Percentiles rank a stretch among this genome's conserved stretches.
Conservation (phyloP, 2,329 filamentous ascomycete genomes). For the Cladosporium sp. region DNA sequence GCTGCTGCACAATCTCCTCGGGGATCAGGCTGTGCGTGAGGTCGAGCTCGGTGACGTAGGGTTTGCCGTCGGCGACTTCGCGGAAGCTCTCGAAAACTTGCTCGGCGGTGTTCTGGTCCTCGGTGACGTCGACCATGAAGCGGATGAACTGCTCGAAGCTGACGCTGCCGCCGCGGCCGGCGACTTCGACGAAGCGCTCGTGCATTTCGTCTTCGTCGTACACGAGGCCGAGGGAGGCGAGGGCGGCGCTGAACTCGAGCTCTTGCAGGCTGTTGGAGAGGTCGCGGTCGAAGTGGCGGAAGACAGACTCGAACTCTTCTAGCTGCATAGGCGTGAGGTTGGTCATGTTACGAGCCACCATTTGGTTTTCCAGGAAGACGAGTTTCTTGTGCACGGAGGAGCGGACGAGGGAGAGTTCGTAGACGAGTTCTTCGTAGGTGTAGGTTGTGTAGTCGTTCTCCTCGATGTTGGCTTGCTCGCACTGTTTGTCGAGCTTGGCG, state of each 20-base stretch:
- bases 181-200: slow-evolving; percentile 83
- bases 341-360: slow-evolving; percentile 97
- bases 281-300: slow-evolving; percentile 95
- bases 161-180: slow-evolving; percentile 68
- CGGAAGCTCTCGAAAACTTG: slow-evolving; percentile 98
- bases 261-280: slow-evolving; percentile 87
- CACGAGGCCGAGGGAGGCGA: slow-evolving; percentile 91
- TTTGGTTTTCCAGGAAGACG: slow-evolving; percentile 95
- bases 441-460: slow-evolving; percentile 99
- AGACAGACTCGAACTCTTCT: slow-evolving; percentile 97
- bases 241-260: slow-evolving; percentile 90
- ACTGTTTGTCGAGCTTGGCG: slow-evolving; percentile 80
- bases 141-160: slow-evolving; percentile 98
- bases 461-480: slow-evolving; percentile 94
- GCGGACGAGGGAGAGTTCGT: slow-evolving; percentile 89
- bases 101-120: slow-evolving; percentile 97
- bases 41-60: slow-evolving; percentile 97
- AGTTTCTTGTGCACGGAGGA: slow-evolving; percentile 94
- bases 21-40: slow-evolving; percentile 91
- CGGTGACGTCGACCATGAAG: slow-evolving; percentile 99
- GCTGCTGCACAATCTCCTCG: slow-evolving; percentile 93
- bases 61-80: slow-evolving; percentile 97
- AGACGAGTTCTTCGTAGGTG: slow-evolving; percentile 92
- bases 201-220: slow-evolving; percentile 99
- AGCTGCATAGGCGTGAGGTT: slow-evolving; percentile 97